Evolutionary conservation across 2,329 filamentous ascomycete genomes (phyloP), one percentile per base, ranked within the genome.

Genomic region (Penicillium sumatraense): DNA sequence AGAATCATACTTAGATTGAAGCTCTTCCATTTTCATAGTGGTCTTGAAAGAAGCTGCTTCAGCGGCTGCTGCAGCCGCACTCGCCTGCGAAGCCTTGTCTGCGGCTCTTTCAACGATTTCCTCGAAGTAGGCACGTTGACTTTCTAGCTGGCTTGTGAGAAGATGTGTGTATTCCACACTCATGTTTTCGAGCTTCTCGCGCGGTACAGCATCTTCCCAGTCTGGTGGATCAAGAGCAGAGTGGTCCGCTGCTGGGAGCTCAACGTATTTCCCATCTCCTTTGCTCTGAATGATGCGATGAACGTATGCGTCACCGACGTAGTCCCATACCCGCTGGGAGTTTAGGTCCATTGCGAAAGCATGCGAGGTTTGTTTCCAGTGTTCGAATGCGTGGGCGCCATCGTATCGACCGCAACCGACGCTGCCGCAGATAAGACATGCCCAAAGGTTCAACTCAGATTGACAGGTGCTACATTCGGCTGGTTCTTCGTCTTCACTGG

Each of bases 311-410:
- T 99, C 95, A 4, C 91, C 92, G 0, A 90, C 91, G 62, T 99
- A 99, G 74, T 99, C 95, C 95, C 95, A 99, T 1, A 99, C 93
- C 65, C 96, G 89, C 72, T 99, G 93, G 0, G 92, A 96, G 58
- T 89, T 87, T 33, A 98, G 85, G 71, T 99, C 95, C 72, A 99
- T 89, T 23, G 92, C 89, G 70, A 96, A 99, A 60, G 89, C 90
- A 73, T 99, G 95, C 3, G 87, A 86, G 3, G 91, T 96, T 52
- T 90, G 84, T 74, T 96, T 92, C 85, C 91, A 97, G 74, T 97
- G 93, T 11, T 90, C 89, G 72, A 96, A 96, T 29, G 93, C 93
- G 68, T 98, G 93, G 0, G 92, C 95, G 24, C 89, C 87, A 72
- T 97, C 96, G 72, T 99, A 99, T 26, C 95, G 86, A 1, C 95